Evolutionary conservation across 1,139 yeast genomes (phyloP).

Genomic region (Yamadazyma kanchanaburiensis): DNA sequence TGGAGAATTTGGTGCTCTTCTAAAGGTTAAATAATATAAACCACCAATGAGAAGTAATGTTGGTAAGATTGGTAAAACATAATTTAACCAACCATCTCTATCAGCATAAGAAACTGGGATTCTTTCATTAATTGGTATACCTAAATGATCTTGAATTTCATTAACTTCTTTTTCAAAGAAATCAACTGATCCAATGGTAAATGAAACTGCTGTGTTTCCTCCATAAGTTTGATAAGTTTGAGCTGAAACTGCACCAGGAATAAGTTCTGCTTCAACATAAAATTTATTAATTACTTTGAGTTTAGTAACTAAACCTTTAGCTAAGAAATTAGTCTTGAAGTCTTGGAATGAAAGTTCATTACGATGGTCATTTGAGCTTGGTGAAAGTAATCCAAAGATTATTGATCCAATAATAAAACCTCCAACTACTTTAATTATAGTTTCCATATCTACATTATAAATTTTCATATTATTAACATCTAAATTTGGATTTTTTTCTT

Average conservation of each 20-base stretch:
- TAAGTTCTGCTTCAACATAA: slow-evolving; percentile 71
- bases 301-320: slow-evolving; percentile 76
- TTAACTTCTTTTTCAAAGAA: slow-evolving; percentile 68
- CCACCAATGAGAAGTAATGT: slow-evolving; percentile 71
- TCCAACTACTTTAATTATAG: slow-evolving; percentile 14
- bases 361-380: slow-evolving; percentile 12
- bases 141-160: slow-evolving; percentile 57
- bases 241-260: slow-evolving; percentile 52
- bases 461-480: slow-evolving; percentile 32
- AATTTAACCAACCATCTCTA: slow-evolving; percentile 54
- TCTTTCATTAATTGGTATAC: slow-evolving; percentile 56
- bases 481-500: slow-evolving; percentile 28
- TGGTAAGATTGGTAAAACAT: slow-evolving; percentile 61
- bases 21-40: slow-evolving; percentile 63
- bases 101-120: slow-evolving; percentile 65
- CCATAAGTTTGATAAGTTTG: slow-evolving; percentile 33
- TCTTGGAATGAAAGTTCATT: slow-evolving; percentile 81
- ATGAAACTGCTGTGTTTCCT: slow-evolving; percentile 48
- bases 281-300: slow-evolving; percentile 74
- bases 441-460: slow-evolving; percentile 23
- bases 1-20: slow-evolving; percentile 46
- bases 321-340: slow-evolving; percentile 78
- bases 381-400: slow-evolving; percentile 1
- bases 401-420: slow-evolving; percentile 12
- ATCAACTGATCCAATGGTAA: slow-evolving; percentile 73